Percentiles rank a stretch among this genome's conserved stretches.
These are phyloP conservation scores for Fusarium sulawesiense DNA, from an alignment of 2,329 filamentous ascomycete species.

Conservation along the genomic window DNA sequence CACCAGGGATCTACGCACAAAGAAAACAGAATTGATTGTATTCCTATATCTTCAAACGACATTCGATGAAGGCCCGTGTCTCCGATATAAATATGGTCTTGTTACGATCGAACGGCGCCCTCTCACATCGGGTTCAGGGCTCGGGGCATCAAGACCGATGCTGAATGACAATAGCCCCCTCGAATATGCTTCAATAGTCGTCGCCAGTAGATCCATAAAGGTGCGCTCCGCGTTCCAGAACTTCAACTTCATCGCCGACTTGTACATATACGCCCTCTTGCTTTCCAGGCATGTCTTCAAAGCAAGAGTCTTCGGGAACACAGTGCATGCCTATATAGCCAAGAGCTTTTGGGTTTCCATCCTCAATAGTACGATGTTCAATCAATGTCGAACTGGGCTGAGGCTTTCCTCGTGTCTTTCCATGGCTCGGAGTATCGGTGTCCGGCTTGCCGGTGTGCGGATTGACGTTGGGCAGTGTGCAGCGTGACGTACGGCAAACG, in stretches of 20 bases:
- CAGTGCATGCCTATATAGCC: constrained; percentile 49
- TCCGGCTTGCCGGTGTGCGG: constrained; percentile 21
- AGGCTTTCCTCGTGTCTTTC: constrained; percentile 36
- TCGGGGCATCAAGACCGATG: neutral
- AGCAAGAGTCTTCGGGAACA: constrained; percentile 42
- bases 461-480: constrained; percentile 35
- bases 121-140: too few species aligned
- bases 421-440: constrained; percentile 1
- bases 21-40: neutral
- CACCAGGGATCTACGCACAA: neutral
- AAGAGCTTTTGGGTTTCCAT: constrained; percentile 43
- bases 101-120: neutral
- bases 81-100: neutral
- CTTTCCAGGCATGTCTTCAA: constrained; percentile 16
- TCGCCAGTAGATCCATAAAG: constrained; percentile 45
- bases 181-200: constrained; percentile 27
- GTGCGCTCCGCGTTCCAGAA: constrained; percentile 45
- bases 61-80: neutral
- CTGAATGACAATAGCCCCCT: neutral
- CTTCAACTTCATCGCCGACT: constrained; percentile 47
- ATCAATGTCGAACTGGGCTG: constrained; percentile 46
- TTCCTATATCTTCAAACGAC: neutral
- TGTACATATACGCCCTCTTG: constrained; percentile 25
- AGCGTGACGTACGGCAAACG: constrained; percentile 36
- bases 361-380: constrained; percentile 39